Evolutionary conservation across 345 rosid species (phyloP), one percentile per base, ranked within the genome.

Genomic region (Hibiscus syriacus): DNA sequence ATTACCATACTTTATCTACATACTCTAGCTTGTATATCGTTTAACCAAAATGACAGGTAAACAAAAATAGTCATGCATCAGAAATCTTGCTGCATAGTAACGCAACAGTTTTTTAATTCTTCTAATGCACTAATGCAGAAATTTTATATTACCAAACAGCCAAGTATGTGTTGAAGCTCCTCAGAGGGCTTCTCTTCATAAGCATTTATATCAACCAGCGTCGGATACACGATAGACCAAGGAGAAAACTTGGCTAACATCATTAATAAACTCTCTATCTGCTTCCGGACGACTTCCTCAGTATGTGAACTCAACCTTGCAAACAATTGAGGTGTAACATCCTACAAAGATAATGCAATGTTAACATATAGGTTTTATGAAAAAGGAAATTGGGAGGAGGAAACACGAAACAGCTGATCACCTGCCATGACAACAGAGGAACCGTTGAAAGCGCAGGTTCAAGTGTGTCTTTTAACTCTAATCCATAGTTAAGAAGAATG

Each of bases 371-470:
- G 29, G 25, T 59, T 62, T 48, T 9, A 27, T 16, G 41, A 50
- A 34, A 59, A 55, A 56, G 43, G n/a, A 74, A 67, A 63, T 38
- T 57, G 64, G 68, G 27, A 73, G 70, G 69, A 57, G 60, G 11
- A 62, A 34, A 20, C 16, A 52, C 64, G 22, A 43, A 72, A 60
- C 55, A 55, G 69, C 60, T 70, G 45, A 74, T 72, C 69, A 85
- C 98, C 98, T 92, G 98, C 98, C 98, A 92, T 70, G 98, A 84
- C 71, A 81, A 77, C 82, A 89, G 71, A 74, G 98, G 92, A 75
- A 87, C 80, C 62, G 80, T 71, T 59, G 92, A 86, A 78, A 92
- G 98, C 60, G 87, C 84, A 69, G 80, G 79, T 77, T 79, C 90
- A 79, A 92, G 84, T 29, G 79, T 80, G 70, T 92, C 96, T 80